Evolutionary conservation across 352 stramenopile genomes (phyloP).

Genomic region (Pythium guiyangense): DNA sequence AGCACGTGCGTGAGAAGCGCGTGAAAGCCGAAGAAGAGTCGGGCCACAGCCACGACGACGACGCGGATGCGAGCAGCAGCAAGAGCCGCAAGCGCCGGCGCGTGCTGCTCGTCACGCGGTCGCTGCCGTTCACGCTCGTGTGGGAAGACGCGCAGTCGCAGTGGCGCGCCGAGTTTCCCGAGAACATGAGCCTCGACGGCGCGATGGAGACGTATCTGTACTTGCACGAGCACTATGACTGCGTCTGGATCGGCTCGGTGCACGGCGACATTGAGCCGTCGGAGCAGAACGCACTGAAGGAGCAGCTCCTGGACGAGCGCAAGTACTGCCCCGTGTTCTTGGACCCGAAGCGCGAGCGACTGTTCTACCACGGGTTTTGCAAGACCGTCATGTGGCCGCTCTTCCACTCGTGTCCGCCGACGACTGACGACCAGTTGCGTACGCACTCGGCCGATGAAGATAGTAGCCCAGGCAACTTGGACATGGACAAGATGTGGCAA

Average conservation of each 20-base stretch:
- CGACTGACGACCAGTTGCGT: slow-evolving; percentile 69
- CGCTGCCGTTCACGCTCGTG: slow-evolving; percentile 72
- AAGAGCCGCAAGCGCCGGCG: slow-evolving; percentile 40
- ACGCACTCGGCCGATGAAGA: slow-evolving; percentile 48
- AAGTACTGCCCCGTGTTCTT: slow-evolving; percentile 91
- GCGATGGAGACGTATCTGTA: slow-evolving; percentile 77
- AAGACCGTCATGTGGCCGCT: slow-evolving; percentile 90
- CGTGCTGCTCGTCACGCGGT: slow-evolving; percentile 72
- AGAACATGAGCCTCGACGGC: slow-evolving; percentile 64
- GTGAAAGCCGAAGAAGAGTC: slow-evolving; percentile 63
- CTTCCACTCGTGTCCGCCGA: slow-evolving; percentile 85
- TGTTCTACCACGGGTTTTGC: slow-evolving; percentile 91
- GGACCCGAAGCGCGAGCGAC: slow-evolving; percentile 72
- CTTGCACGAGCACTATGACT: slow-evolving; percentile 78
- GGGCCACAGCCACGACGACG: slow-evolving; percentile 13
- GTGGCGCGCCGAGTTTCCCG: slow-evolving; percentile 76
- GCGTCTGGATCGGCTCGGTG: slow-evolving; percentile 80
- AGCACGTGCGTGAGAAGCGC: slow-evolving; percentile 78
- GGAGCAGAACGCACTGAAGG: slow-evolving; percentile 77
- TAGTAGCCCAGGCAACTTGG: slow-evolving; percentile 25
- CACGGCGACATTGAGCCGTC: slow-evolving; percentile 75
- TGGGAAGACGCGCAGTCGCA: slow-evolving; percentile 77
- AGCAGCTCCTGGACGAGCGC: slow-evolving; percentile 87
- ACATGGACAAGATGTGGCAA: slow-evolving; percentile 86
- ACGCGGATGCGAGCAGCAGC: slow-evolving; percentile 16